Base-by-base conservation (phyloP, 1,284 basidiomycete genomes). In the Ustilago xerochloae region DNA sequence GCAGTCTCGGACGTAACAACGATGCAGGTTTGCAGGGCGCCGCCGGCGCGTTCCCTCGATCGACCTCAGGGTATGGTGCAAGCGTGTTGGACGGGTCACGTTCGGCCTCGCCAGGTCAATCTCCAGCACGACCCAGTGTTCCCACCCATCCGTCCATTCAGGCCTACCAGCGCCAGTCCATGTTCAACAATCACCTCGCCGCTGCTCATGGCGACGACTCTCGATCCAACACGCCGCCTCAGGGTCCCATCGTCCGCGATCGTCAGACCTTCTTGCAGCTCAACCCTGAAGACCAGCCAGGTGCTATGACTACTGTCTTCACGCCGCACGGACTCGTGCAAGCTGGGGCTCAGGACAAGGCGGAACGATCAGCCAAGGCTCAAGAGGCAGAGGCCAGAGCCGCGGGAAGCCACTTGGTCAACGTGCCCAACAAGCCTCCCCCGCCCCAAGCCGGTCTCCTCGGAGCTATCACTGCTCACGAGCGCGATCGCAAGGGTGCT, bases 381-480 rank as follows among this genome's bases (percentile, higher is more conserved):
- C 93, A 97, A 81, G 95, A 99, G 84, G 92, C 95, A 10, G 87
- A 93, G 13, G 96, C 96, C 6, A 88, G 95, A 46, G 93, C 95
- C 85, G 90, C 88, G 8, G 97, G 97, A 33, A 91, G 90, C 28
- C 92, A 93, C 10, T 88, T 99, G 59, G 91, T 99, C 86, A 95
- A 95, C 82, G 93, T 99, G 20, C 93, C 93, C 5, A 90, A 91
- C 82, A 97, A 97, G 85, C 94, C 95, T 0, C 94, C 93, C 4
- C 93, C 94, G 1, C 96, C 97, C 9, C 93, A 97, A 85, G 93
- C 93, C 33, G 97, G 97, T 36, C 89, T 99, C 35, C 89, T 99
- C 47, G 96, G 96, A 22, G 95, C 95, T 2, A 95, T 99, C 78
- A 94, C 93, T 26, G 93, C 92, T 18, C 94, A 97, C 85, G 94